Base-by-base conservation (phyloP, 441 rosid genomes). In the Biscutella laevigata region DNA sequence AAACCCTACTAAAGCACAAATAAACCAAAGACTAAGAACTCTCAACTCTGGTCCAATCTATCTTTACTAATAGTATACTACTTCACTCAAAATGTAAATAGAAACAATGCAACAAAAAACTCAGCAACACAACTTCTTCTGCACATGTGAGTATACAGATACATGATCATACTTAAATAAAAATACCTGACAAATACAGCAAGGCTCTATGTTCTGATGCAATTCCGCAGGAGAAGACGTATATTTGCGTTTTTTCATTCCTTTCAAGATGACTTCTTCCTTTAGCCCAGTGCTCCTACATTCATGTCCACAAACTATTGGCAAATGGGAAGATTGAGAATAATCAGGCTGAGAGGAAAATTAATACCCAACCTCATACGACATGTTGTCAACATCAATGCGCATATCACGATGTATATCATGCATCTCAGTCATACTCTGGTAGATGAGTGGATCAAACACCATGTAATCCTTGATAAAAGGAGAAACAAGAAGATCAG, bases 401-500 rank as follows among this genome's bases (percentile, higher is more conserved):
- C 94, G 94, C 97, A 86, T 72, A 9, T 86, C 95, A 53, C 83
- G 70, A 60, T 85, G 96, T 51, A 86, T 74, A 73, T 88, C 96
- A 36, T 83, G 89, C 67, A 72, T 38, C 43, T 86, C 94, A 3
- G 84, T 77, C 67, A 83, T 71, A 49, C 88, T 76, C 37, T 78
- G 74, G 68, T 70, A 67, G 45, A 75, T 39, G 58, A 73, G 65
- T 7, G 82, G 97, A 65, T 86, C 94, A 11, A 89, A 74, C 58
- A 77, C 72, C 86, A 79, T 67, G 58, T 74, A 77, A 72, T 89
- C 95, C 97, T 88, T 86, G 25, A 52, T 10, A 1, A 43, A 49
- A 20, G 12, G 7, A 11, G 11, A 14, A 24, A 7, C 21, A 34
- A 3, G 45, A 27, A 43, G 46, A 24, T 61, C n/a, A 61, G 46